Conservation (phyloP, 1,284 basidiomycete genomes). For the Ustilago trichophora region DNA sequence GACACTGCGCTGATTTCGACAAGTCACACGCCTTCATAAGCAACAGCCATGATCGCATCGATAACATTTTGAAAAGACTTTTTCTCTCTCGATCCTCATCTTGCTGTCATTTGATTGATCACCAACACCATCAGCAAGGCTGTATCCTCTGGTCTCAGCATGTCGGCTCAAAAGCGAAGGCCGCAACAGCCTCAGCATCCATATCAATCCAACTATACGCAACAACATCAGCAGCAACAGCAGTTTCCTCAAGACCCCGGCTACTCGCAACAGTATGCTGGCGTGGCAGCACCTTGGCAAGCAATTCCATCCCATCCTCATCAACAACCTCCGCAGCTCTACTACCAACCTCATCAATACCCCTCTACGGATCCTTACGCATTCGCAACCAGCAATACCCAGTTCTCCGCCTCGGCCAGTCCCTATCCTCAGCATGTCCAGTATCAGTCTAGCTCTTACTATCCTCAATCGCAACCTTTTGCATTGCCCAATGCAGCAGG, state of each 20-base stretch:
- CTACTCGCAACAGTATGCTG: no score
- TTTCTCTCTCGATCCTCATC: no score
- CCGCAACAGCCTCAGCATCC: slow-evolving; percentile 18
- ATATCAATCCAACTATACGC: slow-evolving; percentile 1
- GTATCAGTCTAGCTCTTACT: background rate
- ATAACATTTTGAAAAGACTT: no score
- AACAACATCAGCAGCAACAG: no score
- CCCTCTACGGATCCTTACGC: slow-evolving; percentile 18
- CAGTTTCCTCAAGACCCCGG: slow-evolving; percentile 4
- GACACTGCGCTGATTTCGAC: background rate
- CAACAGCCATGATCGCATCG: slow-evolving; percentile 16
- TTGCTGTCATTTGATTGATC: no score
- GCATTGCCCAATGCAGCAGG: background rate
- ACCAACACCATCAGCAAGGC: no score
- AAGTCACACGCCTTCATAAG: background rate
- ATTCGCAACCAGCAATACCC: background rate
- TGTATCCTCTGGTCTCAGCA: slow-evolving; percentile 4
- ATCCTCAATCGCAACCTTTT: slow-evolving; percentile 1
- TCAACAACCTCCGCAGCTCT: slow-evolving; percentile 5
- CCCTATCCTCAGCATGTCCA: slow-evolving; percentile 4
- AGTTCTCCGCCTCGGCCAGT: slow-evolving; percentile 4
- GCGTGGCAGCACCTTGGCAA: slow-evolving; percentile 6
- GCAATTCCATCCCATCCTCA: slow-evolving; percentile 1
- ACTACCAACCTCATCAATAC: slow-evolving; percentile 22
- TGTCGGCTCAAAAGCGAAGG: slow-evolving; percentile 29